Conservation (phyloP, 257 asterid genomes). For the Solanum medicagineum region DNA sequence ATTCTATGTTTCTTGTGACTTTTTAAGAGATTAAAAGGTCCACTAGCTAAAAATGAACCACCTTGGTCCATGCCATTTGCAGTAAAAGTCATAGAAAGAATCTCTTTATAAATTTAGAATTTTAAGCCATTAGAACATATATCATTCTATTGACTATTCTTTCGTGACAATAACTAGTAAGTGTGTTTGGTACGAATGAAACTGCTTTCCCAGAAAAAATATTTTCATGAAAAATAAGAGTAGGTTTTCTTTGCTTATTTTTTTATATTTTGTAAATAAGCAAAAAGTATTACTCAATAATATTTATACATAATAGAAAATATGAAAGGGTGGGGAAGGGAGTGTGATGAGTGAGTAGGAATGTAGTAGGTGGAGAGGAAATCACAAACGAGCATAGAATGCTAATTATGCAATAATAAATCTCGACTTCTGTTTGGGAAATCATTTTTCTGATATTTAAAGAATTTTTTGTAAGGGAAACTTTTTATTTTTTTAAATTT, state of each 20-base stretch:
- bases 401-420: neutral
- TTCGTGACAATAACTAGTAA: neutral
- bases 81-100: neutral
- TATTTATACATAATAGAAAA: neutral
- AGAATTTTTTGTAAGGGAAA: neutral
- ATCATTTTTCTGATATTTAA: neutral
- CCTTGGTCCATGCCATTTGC: conserved; percentile 9
- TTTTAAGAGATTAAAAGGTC: neutral
- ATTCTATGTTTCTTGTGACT: neutral
- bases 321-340: neutral
- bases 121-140: neutral
- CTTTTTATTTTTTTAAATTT: neutral
- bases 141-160: neutral
- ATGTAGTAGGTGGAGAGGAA: neutral
- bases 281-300: neutral
- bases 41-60: neutral
- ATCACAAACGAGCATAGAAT: neutral
- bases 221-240: neutral
- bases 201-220: neutral
- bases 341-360: neutral
- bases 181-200: neutral
- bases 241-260: neutral
- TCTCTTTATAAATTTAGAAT: neutral
- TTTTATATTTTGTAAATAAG: neutral
- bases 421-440: neutral